Percentiles rank a stretch among this genome's conserved stretches.
phyloP scores from a whole-genome alignment of 1,284 basidiomycete genomes.

The Rhizoctonia solani region DNA sequence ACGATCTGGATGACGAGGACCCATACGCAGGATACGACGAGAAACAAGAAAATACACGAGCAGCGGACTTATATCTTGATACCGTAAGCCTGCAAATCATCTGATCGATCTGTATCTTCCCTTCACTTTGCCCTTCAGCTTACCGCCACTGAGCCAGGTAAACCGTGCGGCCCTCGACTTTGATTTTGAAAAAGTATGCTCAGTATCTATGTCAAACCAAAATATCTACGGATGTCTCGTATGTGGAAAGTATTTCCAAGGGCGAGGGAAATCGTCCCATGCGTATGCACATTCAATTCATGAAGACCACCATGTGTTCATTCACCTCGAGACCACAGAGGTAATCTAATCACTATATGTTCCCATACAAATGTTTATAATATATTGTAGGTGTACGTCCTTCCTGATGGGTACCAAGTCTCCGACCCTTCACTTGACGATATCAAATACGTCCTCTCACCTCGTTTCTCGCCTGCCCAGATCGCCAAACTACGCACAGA shows the following conservation, averaged over 20 bases:
- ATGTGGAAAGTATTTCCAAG: conserved; percentile 99
- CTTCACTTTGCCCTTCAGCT: conserved; percentile 34
- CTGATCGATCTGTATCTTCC: neutral
- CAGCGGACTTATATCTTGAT: conserved; percentile 93
- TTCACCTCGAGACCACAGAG: conserved; percentile 91
- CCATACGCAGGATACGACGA: conserved; percentile 42
- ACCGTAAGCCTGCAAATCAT: conserved; percentile 62
- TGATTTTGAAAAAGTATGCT: conserved; percentile 99
- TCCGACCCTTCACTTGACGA: conserved; percentile 95
- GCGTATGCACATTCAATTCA: conserved; percentile 98
- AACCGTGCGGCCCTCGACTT: conserved; percentile 91
- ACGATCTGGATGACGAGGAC: conserved; percentile 49
- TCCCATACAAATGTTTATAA: too few species aligned
- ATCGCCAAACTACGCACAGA: conserved; percentile 55
- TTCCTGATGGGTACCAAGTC: conserved; percentile 97
- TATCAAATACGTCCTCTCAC: conserved; percentile 88
- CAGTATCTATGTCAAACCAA: conserved; percentile 93
- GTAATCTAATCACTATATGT: conserved; percentile 51
- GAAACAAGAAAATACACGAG: conserved; percentile 44
- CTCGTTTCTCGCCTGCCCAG: conserved; percentile 68
- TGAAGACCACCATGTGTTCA: conserved; percentile 97
- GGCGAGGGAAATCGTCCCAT: conserved; percentile 88
- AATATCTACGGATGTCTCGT: conserved; percentile 98
- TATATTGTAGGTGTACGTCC: conserved; percentile 79
- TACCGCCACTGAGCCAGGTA: conserved; percentile 57